Evolutionary conservation across 1,284 basidiomycete genomes (phyloP), one percentile per base, ranked within the genome.

Genomic region (Moniliella sp.): DNA sequence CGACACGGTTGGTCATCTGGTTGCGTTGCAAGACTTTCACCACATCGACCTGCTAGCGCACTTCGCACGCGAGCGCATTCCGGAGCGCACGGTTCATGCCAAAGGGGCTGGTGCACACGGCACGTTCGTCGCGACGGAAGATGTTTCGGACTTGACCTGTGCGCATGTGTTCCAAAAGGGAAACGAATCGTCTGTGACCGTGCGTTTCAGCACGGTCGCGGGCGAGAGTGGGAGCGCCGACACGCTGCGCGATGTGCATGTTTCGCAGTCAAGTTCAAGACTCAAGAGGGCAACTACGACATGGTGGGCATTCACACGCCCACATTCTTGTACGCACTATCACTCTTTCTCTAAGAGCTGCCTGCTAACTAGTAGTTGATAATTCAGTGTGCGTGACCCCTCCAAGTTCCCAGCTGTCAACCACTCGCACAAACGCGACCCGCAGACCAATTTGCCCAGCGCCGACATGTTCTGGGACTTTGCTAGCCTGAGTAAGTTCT

Each of bases 41-140:
- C n/a, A n/a, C n/a, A n/a, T n/a, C n/a, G n/a, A n/a, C n/a, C n/a
- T n/a, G n/a, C n/a, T n/a, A n/a, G n/a, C n/a, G n/a, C n/a, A n/a
- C n/a, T n/a, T n/a, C n/a, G n/a, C n/a, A n/a, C 45, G 48, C 4
- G 53, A 57, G 36, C 45, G 53, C n/a, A 54, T 57, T 28, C 53
- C 53, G 15, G 53, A 57, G 33, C 46, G 53, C 5, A 46, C 54
- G 13, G 48, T 53, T 21, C 48, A 51, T 25, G 48, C 48, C 30
- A 48, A 48, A 35, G 50, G 48, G 4, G 46, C 37, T 9, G 48
- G 48, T 23, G 50, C 50, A 5, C 50, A 53, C 31, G 48, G 50
- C 14, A 26, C 35, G 23, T 51, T 38, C 32, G 34, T 35, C 9
- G 37, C 42, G 29, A 53, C 50, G 4, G 38, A 48, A 28, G 37